A percentile compares a stretch with the other conserved stretches of the same genome.
These are phyloP conservation scores for Raphanus sativus DNA, from an alignment of 345 rosid species.

Conservation along the genomic window DNA sequence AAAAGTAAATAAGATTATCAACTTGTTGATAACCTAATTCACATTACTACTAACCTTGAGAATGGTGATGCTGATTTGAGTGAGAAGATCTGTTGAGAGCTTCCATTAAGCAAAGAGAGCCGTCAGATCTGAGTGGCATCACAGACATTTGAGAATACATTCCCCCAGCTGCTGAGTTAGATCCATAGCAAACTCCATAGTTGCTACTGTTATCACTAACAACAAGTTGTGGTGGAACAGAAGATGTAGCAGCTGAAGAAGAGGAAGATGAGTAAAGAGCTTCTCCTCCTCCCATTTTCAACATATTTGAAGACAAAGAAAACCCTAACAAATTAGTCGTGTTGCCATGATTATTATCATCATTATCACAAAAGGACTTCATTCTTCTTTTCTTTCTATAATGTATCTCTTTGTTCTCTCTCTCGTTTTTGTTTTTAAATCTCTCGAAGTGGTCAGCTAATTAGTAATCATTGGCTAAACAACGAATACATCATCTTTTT, in stretches of 20 bases:
- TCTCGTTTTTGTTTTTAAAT: background rate
- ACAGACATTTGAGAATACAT: slow-evolving; percentile 58
- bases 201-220: slow-evolving; percentile 43
- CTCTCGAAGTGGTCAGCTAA: slow-evolving; percentile 18
- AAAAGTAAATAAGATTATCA: background rate
- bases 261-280: slow-evolving; percentile 33
- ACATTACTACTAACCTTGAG: slow-evolving; percentile 49
- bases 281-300: slow-evolving; percentile 52
- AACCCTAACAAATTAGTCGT: slow-evolving; percentile 68
- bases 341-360: slow-evolving; percentile 40
- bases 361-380: slow-evolving; percentile 69
- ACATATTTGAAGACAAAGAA: slow-evolving; percentile 69
- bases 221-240: slow-evolving; percentile 34
- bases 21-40: background rate
- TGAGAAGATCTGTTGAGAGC: slow-evolving; percentile 64
- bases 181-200: slow-evolving; percentile 54
- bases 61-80: slow-evolving; percentile 46
- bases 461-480: slow-evolving; percentile 68
- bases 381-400: slow-evolving; percentile 37
- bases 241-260: slow-evolving; percentile 34
- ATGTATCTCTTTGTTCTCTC: slow-evolving; percentile 13
- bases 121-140: slow-evolving; percentile 94
- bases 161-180: slow-evolving; percentile 39
- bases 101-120: slow-evolving; percentile 92
- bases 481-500: slow-evolving; percentile 5